phyloP scores from a whole-genome alignment of 139 green algal species.

The Tetraselmis striata region DNA sequence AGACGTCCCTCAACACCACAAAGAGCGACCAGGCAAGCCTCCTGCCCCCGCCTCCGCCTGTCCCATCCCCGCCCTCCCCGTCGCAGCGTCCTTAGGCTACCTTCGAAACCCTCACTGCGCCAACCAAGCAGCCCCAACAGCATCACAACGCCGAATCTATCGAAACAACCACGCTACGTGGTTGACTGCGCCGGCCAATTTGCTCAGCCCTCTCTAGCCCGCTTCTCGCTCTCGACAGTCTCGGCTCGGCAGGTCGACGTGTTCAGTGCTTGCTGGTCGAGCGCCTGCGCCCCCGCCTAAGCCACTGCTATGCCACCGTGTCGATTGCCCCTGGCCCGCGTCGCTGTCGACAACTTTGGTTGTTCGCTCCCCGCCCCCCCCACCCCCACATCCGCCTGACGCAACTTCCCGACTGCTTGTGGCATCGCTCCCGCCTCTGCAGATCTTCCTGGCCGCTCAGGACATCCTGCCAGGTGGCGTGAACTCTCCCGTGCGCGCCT shows the following conservation, averaged over 20 bases:
- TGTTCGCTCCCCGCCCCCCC: neutral
- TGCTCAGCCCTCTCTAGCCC: neutral
- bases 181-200: neutral
- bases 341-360: neutral
- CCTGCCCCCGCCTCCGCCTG: neutral
- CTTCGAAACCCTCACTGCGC: too few species aligned
- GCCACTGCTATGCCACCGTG: too few species aligned
- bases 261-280: too few species aligned
- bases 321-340: neutral
- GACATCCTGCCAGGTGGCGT: slow-evolving; percentile 92
- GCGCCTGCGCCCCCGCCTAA: too few species aligned
- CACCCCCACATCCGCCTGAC: neutral
- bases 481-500: slow-evolving; percentile 95
- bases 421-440: neutral
- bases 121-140: too few species aligned
- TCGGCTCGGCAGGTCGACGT: too few species aligned
- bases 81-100: neutral
- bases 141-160: too few species aligned
- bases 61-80: neutral
- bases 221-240: neutral
- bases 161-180: too few species aligned
- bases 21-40: neutral
- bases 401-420: neutral
- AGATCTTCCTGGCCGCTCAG: slow-evolving; percentile 91
- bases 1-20: neutral